Evolutionary conservation across 371 early-diverging fungal genomes (phyloP).

Genomic region (Mucor racemosus): DNA sequence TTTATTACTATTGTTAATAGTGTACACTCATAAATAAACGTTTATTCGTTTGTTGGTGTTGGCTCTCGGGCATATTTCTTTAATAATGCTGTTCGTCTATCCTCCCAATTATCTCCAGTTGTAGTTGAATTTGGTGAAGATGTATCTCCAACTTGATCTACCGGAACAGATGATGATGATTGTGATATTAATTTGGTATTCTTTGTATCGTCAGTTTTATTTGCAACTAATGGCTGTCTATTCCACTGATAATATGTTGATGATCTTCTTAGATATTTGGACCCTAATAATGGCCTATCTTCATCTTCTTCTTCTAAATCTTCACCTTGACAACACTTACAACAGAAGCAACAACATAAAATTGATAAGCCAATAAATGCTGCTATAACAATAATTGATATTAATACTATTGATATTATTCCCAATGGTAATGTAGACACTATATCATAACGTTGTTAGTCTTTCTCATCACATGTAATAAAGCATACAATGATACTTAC

Average conservation of each 20-base stretch:
- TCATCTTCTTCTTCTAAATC: conserved; percentile 17
- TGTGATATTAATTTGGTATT: background rate
- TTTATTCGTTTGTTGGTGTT: background rate
- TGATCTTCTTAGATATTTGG: conserved; percentile 19
- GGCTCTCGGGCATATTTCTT: conserved; percentile 29
- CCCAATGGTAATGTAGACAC: conserved; percentile 21
- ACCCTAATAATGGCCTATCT: conserved; percentile 17
- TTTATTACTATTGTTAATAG: no score
- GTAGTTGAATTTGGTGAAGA: background rate
- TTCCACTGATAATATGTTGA: conserved; percentile 36
- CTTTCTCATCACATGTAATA: no score
- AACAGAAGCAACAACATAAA: conserved; percentile 20
- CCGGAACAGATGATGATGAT: background rate
- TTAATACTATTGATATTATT: conserved; percentile 16
- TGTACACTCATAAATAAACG: no score
- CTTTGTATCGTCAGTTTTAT: background rate
- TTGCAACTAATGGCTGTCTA: conserved; percentile 11
- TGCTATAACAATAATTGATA: conserved; percentile 8
- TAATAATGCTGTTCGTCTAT: conserved; percentile 22
- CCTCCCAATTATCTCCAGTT: conserved; percentile 21
- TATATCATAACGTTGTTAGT: background rate
- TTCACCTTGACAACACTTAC: conserved; percentile 10
- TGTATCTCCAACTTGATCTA: background rate
- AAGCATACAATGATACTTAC: background rate
- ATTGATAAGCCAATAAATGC: conserved; percentile 6